These are phyloP conservation scores for Elsinoe fawcettii DNA, from an alignment of 2,329 filamentous ascomycete genomes.

Conservation along the genomic window DNA sequence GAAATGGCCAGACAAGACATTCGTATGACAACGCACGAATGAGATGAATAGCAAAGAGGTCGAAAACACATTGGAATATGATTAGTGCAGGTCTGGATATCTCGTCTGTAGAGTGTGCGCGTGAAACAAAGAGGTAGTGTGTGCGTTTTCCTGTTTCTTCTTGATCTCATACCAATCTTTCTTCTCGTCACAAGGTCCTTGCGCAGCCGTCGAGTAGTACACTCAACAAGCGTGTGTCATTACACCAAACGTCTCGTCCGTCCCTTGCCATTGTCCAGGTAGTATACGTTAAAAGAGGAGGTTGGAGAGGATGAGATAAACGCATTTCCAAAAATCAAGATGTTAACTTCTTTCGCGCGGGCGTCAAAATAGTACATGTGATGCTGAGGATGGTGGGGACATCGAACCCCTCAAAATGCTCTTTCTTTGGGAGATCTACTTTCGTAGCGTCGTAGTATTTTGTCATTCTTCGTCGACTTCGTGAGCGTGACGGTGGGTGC, in stretches of 20 bases:
- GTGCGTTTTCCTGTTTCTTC: neutral
- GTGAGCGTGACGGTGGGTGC: conserved; percentile 17
- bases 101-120: conserved; percentile 8
- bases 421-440: conserved; percentile 19
- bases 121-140: neutral
- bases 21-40: too few species aligned
- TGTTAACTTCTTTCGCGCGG: neutral
- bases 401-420: conserved; percentile 16
- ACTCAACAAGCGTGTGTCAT: neutral
- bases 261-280: neutral
- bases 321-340: conserved; percentile 6
- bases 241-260: neutral
- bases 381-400: conserved; percentile 17
- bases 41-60: too few species aligned
- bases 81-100: conserved; percentile 14
- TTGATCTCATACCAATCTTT: conserved; percentile 11
- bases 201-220: neutral
- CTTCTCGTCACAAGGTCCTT: neutral
- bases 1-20: too few species aligned
- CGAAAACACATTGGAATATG: conserved; percentile 3
- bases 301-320: neutral
- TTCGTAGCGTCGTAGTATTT: conserved; percentile 20
- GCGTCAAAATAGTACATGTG: conserved; percentile 15
- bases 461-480: conserved; percentile 22
- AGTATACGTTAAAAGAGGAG: neutral